Conservation (phyloP, 768 basidiomycete genomes). For the Fomitopsis pulvina region DNA sequence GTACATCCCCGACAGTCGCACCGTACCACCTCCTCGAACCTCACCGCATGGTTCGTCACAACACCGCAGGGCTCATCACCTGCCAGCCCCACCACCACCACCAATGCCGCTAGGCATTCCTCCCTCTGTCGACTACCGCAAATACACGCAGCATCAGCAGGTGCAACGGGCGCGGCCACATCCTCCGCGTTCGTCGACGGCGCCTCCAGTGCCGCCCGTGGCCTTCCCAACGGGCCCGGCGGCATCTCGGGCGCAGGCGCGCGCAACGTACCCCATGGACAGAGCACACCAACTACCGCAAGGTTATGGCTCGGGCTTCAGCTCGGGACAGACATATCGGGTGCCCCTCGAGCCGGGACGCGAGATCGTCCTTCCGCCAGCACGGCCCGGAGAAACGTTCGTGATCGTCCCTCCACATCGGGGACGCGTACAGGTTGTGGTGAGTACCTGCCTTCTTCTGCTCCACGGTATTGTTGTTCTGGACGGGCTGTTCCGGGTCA, state of each 20-base stretch:
- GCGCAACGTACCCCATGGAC: conserved; percentile 1
- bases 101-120: not conserved
- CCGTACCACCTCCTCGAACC: not conserved
- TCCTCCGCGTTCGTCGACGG: not conserved
- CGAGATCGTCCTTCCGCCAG: conserved; percentile 17
- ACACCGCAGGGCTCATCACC: not conserved
- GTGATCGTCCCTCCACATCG: conserved; percentile 20
- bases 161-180: not conserved
- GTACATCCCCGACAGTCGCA: not conserved
- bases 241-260: not conserved
- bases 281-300: conserved; percentile 5
- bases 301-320: conserved; percentile 1
- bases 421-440: conserved; percentile 16
- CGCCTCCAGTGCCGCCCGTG: not conserved
- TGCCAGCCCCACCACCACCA: not conserved
- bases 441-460: not conserved
- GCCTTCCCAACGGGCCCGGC: not conserved
- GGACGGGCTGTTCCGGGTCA: not conserved
- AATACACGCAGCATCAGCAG: not conserved
- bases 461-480: not conserved
- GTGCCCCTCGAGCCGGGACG: conserved; percentile 6
- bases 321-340: not conserved
- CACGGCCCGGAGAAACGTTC: conserved; percentile 18
- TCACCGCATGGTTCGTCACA: not conserved
- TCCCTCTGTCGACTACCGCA: not conserved